Base-by-base conservation (phyloP, 31 red algal species). In the Odonthalia washingtoniensis region DNA sequence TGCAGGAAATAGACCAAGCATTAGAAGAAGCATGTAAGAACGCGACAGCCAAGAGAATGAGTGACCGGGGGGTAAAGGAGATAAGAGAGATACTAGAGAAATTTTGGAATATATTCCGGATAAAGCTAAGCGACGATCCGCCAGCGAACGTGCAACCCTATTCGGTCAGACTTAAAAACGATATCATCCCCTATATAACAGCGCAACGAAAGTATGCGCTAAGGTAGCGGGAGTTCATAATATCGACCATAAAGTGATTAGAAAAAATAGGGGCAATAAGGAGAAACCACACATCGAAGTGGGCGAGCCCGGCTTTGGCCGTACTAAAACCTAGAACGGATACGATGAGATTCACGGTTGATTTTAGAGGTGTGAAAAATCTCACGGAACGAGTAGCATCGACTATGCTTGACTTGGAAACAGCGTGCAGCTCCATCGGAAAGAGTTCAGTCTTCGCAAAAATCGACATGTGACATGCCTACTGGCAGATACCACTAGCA, bases 291-390 rank as follows among this genome's bases (percentile, higher is more conserved):
- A 72, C 82, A 1, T 67, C 90, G 5, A 2, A 74, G 1, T 87
- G 82, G 74, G 83, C 90, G 62, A 76, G 64, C 6, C 75, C 82
- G 9, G 82, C 75, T 64, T 61, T 79, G 2, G 89, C 82, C 2
- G 82, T 85, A 2, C 81, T 78, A 2, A 90, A 90, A 33, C 79
- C 78, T 2, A 78, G 79, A 3, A 65, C 69, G 18, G 46, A n/a
- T n/a, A n/a, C n/a, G n/a, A n/a, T n/a, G n/a, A n/a, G n/a, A n/a
- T n/a, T n/a, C n/a, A n/a, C n/a, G 40, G 88, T 90, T 3, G 72
- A 84, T 30, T 68, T 84, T 1, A 57, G 79, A 5, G 70, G 65
- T 21, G 42, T 46, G 3, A 90, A 83, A 16, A 18, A 37, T 6
- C 12, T 39, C 34, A 84, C 80, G 1, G 5, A 53, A 2, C 88